Base-by-base conservation (phyloP, 2,329 filamentous ascomycete genomes). In the Drechmeria coniospora region DNA sequence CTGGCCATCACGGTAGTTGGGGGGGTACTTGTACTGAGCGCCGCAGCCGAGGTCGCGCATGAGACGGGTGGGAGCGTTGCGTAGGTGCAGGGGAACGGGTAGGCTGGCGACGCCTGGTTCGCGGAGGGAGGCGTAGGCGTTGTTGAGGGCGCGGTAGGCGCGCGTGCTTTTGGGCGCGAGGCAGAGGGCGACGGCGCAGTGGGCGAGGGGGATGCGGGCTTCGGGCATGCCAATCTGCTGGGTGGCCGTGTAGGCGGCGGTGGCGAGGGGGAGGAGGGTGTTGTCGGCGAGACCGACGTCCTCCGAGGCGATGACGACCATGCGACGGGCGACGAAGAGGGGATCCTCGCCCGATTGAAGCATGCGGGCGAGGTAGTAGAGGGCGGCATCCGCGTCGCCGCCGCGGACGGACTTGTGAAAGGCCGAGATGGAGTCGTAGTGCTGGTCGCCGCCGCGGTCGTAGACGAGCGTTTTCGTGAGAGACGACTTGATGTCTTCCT, bases 291-390 rank as follows among this genome's bases (percentile, higher is more conserved):
- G 59, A 0, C 87, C 90, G 21, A 95, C 73, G 45, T 98, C 90
- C 50, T 98, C 90, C 2, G 79, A 90, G 1, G 90, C 87, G 28
- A 95, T 84, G 9, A 95, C 86, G 6, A 98, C 78, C 63, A 98
- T 81, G 19, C 90, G 77, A 2, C 90, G 74, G 5, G 90, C 87
- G 30, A 98, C 76, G 52, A 87, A 95, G 1, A 94, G 63, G 0
- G 87, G 82, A 43, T 95, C 90, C 53, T 95, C 87, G 33, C 87
- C 87, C 0, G 81, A 90, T 44, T 92, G 79, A 5, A 98, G 70
- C 90, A 98, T 98, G 20, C 90, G 77, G 0, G 81, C 82, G 2
- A 98, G 71, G 50, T 95, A 98, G 58, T 95, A 98, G 2, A 98
- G 65, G 0, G 87, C 69, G 0, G 87, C 90, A 50, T 95, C 80